These are phyloP conservation scores for Stemphylium lycopersici DNA, from an alignment of 2,329 filamentous ascomycete genomes.

Conservation along the genomic window DNA sequence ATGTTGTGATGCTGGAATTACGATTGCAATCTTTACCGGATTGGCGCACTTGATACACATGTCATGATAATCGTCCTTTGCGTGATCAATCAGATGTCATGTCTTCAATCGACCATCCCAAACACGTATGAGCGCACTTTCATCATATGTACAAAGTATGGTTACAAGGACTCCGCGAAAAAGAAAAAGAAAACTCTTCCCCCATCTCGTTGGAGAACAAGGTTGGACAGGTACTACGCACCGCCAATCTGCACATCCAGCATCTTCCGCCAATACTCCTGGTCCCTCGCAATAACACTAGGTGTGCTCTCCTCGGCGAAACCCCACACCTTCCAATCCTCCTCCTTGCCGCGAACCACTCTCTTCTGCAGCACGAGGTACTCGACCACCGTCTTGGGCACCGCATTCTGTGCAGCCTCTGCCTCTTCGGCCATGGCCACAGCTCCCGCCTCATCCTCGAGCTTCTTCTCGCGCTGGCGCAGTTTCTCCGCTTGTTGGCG, in stretches of 20 bases:
- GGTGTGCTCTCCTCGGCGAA: constrained; percentile 60
- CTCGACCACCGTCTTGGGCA: constrained; percentile 58
- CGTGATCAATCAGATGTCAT: not conserved
- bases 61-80: not conserved
- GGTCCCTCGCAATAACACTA: constrained; percentile 28
- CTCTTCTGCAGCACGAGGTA: constrained; percentile 66
- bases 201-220: not conserved
- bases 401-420: constrained; percentile 1
- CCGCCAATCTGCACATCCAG: constrained; percentile 24
- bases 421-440: not conserved
- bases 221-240: not conserved
- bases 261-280: constrained; percentile 29
- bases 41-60: not conserved
- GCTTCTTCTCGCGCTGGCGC: constrained; percentile 2
- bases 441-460: not conserved
- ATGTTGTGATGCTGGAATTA: not conserved
- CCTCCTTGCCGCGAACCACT: constrained; percentile 55
- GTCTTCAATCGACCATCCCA: not conserved
- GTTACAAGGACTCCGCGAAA: constrained; percentile 16
- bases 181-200: no score
- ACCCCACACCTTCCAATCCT: constrained; percentile 70
- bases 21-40: not conserved
- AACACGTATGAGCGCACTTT: not conserved
- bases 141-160: constrained; percentile 16
- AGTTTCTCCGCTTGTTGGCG: constrained; percentile 10